Evolutionary conservation across 129 eudicot species (phyloP), one percentile per base, ranked within the genome.

Genomic region (Pseudognaphalium luteoalbum): DNA sequence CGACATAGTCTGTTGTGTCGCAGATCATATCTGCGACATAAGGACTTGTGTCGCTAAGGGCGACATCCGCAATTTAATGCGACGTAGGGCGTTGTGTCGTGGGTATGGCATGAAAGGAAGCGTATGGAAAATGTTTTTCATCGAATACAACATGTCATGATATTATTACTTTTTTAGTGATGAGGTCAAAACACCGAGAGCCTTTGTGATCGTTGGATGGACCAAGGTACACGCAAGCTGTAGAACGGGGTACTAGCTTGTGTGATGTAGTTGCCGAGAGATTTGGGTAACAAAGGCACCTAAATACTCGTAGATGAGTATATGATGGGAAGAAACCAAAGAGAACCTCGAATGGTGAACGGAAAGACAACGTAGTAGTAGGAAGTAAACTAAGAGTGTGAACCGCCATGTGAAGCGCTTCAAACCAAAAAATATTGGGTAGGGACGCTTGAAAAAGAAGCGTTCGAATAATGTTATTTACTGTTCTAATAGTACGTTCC

Each of bases 371-470:
- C 7, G 35, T 60, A 33, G 66, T 60, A 22, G 66, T 60, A 3
- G 66, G 66, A 60, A 60, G 35, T 8, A 60, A 10, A 5, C 22
- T 60, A n/a, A 60, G 66, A 20, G 66, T 60, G 66, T 60, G 66
- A 7, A 21, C 66, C 6, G 9, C 33, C 33, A 25, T 60, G 32
- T 20, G 29, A 4, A 60, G 5, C 6, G 66, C 66, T 59, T 59
- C 66, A 20, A 22, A 29, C 66, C 66, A 59, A 59, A 59, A 59
- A 0, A 7, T 4, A 7, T 29, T 7, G 19, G 66, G 66, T n/a
- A 59, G 11, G 1, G 6, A 21, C 5, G 66, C 29, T 16, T 59
- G 66, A 59, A 59, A 59, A 5, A 59, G 30, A 4, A n/a, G 20
- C 7, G 66, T 59, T 54, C n/a, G n/a, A n/a, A n/a, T n/a, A n/a